Percentiles rank a stretch among this genome's conserved stretches.
These are phyloP conservation scores for Flagelloscypha sp. DNA, from an alignment of 768 basidiomycete genomes.

Conservation along the genomic window DNA sequence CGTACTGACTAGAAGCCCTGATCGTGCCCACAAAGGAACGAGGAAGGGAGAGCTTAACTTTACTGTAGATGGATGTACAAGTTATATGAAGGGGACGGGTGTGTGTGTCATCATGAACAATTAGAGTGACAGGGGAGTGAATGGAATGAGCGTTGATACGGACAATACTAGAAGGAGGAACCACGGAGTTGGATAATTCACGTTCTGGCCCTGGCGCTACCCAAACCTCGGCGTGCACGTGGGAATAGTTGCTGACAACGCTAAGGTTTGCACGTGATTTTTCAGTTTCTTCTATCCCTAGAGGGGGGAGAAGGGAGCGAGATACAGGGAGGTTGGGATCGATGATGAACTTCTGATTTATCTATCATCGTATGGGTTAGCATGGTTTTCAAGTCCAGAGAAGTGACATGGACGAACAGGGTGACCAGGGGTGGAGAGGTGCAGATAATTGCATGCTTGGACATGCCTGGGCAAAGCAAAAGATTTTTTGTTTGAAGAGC, in stretches of 20 bases:
- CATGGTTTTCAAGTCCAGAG: no score
- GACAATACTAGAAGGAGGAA: constrained; percentile 8
- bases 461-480: no score
- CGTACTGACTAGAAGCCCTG: constrained; percentile 20
- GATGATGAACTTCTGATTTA: constrained; percentile 32
- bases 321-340: constrained; percentile 36
- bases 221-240: constrained; percentile 32
- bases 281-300: constrained; percentile 26
- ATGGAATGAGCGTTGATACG: constrained; percentile 13
- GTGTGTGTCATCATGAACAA: background rate
- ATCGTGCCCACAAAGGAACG: constrained; percentile 33
- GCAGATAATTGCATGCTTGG: no score
- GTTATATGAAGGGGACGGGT: constrained; percentile 19
- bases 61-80: constrained; percentile 19
- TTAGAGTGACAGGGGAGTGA: background rate
- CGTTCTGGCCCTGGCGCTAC: constrained; percentile 15
- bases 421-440: no score
- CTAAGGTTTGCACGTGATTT: constrained; percentile 30
- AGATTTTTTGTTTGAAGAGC: no score
- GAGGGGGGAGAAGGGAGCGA: constrained; percentile 27
- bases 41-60: constrained; percentile 26
- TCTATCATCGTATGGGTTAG: no score
- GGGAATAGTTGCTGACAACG: constrained; percentile 24
- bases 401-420: no score
- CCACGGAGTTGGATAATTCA: constrained; percentile 9